These are phyloP conservation scores for Cocos nucifera DNA, from an alignment of 176 grass and related monocot species.

Conservation along the genomic window DNA sequence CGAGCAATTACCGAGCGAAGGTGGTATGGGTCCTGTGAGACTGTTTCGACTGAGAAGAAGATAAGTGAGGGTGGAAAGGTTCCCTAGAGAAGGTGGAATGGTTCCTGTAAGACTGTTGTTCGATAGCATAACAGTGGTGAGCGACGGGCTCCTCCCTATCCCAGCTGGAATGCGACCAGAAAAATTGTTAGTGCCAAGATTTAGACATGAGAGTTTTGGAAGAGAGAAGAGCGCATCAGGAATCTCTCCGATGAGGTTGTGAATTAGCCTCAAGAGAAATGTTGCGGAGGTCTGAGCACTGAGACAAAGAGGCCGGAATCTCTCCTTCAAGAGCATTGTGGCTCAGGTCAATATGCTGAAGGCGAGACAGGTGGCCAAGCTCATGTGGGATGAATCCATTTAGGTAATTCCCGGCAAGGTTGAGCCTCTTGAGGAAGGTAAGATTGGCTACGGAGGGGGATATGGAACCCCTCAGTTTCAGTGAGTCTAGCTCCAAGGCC, in stretches of 20 bases:
- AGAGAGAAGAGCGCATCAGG: constrained; percentile 2
- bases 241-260: constrained; percentile 23
- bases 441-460: constrained; percentile 27
- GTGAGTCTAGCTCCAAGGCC: constrained; percentile 22
- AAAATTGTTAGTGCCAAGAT: too few relatives aligned
- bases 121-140: too few relatives aligned
- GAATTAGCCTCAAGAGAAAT: constrained; percentile 19
- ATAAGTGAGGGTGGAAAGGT: neutral
- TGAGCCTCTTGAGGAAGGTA: constrained; percentile 20
- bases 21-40: neutral
- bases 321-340: constrained; percentile 33
- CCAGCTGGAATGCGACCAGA: too few relatives aligned
- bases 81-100: neutral
- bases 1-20: too few relatives aligned
- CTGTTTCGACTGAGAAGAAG: neutral
- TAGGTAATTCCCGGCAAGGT: constrained; percentile 37
- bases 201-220: too few relatives aligned
- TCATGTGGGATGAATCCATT: constrained; percentile 26
- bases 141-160: too few relatives aligned
- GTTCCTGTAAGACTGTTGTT: neutral
- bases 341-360: constrained; percentile 50
- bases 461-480: constrained; percentile 21
- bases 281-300: constrained; percentile 9
- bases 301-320: constrained; percentile 32
- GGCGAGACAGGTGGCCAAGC: constrained; percentile 20